Conservation (phyloP, 495 filamentous ascomycete genomes). For the Aspergillus conjunctus region DNA sequence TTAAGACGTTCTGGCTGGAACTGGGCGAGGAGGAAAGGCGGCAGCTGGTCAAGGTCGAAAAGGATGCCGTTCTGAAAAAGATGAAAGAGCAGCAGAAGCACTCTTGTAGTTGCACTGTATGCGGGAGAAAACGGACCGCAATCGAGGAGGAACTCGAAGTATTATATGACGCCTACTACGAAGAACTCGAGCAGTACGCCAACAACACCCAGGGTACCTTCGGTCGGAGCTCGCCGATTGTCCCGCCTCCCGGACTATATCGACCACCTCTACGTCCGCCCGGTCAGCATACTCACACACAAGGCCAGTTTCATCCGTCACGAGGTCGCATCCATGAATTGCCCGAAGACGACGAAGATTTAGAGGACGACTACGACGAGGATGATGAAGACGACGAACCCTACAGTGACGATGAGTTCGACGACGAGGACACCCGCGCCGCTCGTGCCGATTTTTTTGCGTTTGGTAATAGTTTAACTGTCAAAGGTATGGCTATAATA, state of each 20-base stretch:
- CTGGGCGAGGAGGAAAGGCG: conserved; percentile 91
- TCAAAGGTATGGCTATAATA: conserved; percentile 71
- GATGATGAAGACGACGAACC: conserved; percentile 59
- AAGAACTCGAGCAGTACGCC: conserved; percentile 95
- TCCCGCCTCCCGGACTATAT: conserved; percentile 62
- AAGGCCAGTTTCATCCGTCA: conserved; percentile 53
- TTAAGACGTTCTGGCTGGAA: conserved; percentile 98
- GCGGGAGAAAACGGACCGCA: conserved; percentile 91
- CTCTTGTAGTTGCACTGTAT: conserved; percentile 97
- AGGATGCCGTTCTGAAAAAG: conserved; percentile 95
- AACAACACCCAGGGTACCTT: conserved; percentile 76
- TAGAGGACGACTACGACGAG: conserved; percentile 59
- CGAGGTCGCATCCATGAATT: conserved; percentile 61
- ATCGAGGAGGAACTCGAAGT: conserved; percentile 99
- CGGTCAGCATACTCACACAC: conserved; percentile 46
- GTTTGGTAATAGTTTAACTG: conserved; percentile 94
- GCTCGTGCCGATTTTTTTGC: conserved; percentile 82
- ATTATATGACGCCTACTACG: conserved; percentile 99
- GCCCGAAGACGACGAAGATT: conserved; percentile 66
- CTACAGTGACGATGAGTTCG: conserved; percentile 58
- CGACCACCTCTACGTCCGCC: conserved; percentile 46
- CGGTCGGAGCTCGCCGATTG: conserved; percentile 60
- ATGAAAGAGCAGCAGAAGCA: conserved; percentile 99
- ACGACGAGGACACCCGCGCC: conserved; percentile 53
- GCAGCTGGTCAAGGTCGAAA: conserved; percentile 95